These are phyloP conservation scores for Antrodiella citrinella DNA, from an alignment of 768 basidiomycete species.

Conservation along the genomic window DNA sequence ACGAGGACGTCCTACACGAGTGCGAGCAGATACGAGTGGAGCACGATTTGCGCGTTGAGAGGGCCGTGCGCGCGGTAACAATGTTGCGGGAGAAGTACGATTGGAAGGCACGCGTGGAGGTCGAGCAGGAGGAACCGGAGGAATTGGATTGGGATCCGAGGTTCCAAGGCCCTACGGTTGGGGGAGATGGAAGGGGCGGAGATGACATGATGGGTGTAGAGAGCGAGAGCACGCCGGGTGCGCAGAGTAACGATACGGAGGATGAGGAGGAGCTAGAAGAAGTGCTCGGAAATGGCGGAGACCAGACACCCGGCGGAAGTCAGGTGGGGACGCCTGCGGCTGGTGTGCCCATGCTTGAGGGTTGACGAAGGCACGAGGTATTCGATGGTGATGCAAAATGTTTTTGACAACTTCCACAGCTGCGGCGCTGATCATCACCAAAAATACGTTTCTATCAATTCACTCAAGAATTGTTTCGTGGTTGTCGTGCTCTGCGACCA, in stretches of 20 bases:
- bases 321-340: background rate
- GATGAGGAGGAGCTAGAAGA: constrained; percentile 26
- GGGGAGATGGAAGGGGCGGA: constrained; percentile 12
- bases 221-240: constrained; percentile 14
- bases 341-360: background rate
- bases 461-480: too few species aligned
- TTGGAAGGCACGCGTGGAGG: constrained; percentile 74
- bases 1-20: constrained; percentile 59
- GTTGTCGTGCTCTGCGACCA: too few species aligned
- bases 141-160: constrained; percentile 68
- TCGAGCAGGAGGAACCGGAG: constrained; percentile 72
- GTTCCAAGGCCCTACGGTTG: constrained; percentile 17
- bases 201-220: constrained; percentile 11
- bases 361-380: too few species aligned
- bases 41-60: constrained; percentile 69
- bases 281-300: constrained; percentile 19
- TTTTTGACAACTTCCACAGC: background rate
- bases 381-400: too few species aligned
- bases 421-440: too few species aligned
- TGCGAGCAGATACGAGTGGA: constrained; percentile 58
- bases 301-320: constrained; percentile 15
- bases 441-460: too few species aligned
- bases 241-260: constrained; percentile 23
- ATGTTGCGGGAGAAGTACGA: constrained; percentile 77
- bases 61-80: constrained; percentile 70